Base-by-base conservation (phyloP, 2,329 filamentous ascomycete genomes). In the Pseudocercospora macadamiae region DNA sequence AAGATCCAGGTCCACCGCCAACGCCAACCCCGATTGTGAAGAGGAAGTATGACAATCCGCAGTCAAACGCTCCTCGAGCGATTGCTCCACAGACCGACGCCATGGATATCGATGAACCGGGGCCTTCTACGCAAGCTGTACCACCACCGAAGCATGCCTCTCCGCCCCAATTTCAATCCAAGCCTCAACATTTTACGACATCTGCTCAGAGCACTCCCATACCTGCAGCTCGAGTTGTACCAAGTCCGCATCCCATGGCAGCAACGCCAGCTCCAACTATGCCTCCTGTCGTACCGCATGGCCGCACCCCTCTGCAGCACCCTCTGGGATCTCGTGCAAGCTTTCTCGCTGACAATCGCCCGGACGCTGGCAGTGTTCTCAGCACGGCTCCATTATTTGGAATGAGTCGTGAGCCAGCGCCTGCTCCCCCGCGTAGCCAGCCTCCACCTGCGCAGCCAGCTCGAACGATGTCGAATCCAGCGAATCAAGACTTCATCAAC, bases 11-110 rank as follows among this genome's bases (percentile, higher is more conserved):
- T 8, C 74, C 78, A 51, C 78, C 79, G 30, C 79, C 79, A 9
- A 76, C 76, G n/a, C 79, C 79, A 2, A 80, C 78, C 26, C 77
- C 78, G 10, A 76, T 79, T 51, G 65, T 69, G 42, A 81, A 80
- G 66, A 73, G 79, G 63, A 77, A 78, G 48, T 80, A 80, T 58
- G 79, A 82, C 55, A 71, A 73, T 37, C 74, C 74, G 53, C 66
- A 73, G 12, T 57, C 66, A 14, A 67, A 70, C 54, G 67, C 72
- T 16, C 76, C 75, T 12, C 76, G 79, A 7, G 70, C 76, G 32
- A 70, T 80, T 56, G 78, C 78, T 28, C 77, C 78, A 9, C 79
- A 74, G 39, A 66, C 73, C 4, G 77, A 78, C 34, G 67, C 69
- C 5, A 70, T 73, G 59, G 75, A 80, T 36, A 59, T 75, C 19